These are phyloP conservation scores for Fusarium illudens DNA, from an alignment of 2,329 filamentous ascomycete species.

Conservation along the genomic window DNA sequence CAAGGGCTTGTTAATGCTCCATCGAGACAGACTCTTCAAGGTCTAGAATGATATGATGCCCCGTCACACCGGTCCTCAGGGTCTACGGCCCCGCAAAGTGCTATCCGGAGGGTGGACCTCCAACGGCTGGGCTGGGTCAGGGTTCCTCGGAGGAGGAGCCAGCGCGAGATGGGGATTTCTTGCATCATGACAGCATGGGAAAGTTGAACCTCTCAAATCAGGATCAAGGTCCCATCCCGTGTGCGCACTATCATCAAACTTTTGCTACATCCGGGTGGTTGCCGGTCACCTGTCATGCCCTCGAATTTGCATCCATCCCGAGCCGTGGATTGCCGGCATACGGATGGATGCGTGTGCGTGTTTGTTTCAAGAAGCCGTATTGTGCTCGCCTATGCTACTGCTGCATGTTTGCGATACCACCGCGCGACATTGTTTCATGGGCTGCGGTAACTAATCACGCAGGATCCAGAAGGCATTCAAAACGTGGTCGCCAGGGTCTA, in stretches of 20 bases:
- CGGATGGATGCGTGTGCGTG: neutral
- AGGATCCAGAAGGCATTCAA: neutral
- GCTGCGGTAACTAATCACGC: neutral
- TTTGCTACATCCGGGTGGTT: constrained; percentile 2
- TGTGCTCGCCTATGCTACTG: neutral
- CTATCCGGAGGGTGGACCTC: constrained; percentile 22
- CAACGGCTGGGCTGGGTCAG: constrained; percentile 24
- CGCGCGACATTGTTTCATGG: constrained; percentile 3
- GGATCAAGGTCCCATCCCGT: neutral
- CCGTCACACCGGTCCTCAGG: constrained; percentile 10
- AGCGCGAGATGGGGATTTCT: constrained; percentile 7
- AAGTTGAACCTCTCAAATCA: neutral
- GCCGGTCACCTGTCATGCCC: too few species aligned
- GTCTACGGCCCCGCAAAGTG: constrained; percentile 31
- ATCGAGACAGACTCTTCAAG: neutral
- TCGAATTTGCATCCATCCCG: too few species aligned
- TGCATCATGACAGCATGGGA: constrained; percentile 17
- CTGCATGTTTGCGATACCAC: neutral
- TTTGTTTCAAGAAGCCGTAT: constrained; percentile 1
- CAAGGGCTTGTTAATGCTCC: neutral
- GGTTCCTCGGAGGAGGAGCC: constrained; percentile 2
- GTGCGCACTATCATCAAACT: neutral
- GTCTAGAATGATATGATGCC: constrained; percentile 10
- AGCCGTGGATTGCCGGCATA: neutral
- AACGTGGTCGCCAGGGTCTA: neutral